Base-by-base conservation (phyloP, 495 filamentous ascomycete species). In the Tuber melanosporum region DNA sequence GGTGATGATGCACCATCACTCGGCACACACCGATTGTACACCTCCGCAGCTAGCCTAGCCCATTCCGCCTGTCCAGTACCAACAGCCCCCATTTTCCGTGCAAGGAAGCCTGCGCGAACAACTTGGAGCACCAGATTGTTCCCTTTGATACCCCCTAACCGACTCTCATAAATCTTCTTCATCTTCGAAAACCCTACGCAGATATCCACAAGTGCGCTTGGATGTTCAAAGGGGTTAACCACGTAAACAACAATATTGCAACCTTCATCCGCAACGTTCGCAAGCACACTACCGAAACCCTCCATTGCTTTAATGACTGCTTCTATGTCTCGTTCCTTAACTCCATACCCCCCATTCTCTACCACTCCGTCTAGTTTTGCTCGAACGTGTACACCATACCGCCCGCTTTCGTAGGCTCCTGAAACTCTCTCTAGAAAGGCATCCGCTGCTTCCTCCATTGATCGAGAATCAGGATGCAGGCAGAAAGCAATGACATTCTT, bases 231-330 rank as follows among this genome's bases (percentile, higher is more conserved):
- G 0, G 91, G 90, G 81, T 98, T 94, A 70, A 97, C 85, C 62
- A 97, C 91, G 82, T 94, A 97, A n/a, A 98, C 86, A 26, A 98
- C 93, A 71, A 92, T 89, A 74, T 92, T 94, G 69, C 87, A 86
- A n/a, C 86, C 84, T 66, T 84, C 86, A 8, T 86, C 82, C 6
- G 85, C 75, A 14, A 85, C 83, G 75, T 86, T 85, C 8, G 86
- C 83, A 7, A 91, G 82, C 46, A 86, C 82, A 43, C 80, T 80
- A 43, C 84, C 84, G 70, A 87, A 80, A 17, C 81, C 81, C 36
- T 78, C 80, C 70, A 80, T 81, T 0, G 83, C 79, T 4, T 84
- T 83, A 73, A 85, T 84, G 26, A 84, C 32, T 12, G 78, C 72
- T n/a, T 81, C 82, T 62, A 84, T 76, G 36, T 79, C 75, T 75